Evolutionary conservation across 257 asterid genomes (phyloP).

Genomic region (Penstemon barbatus): DNA sequence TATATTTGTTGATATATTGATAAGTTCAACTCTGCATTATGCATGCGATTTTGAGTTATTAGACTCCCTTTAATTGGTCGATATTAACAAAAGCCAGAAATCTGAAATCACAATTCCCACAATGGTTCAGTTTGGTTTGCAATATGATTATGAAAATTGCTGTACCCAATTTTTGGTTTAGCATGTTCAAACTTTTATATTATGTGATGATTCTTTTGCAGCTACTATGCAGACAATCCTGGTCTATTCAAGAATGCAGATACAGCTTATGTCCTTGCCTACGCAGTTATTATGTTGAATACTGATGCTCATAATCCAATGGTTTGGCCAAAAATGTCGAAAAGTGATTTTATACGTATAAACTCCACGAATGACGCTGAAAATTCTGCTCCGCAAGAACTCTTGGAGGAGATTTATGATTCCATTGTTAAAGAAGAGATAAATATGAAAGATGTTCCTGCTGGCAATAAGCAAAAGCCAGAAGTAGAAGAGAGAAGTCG

Average conservation of each 20-base stretch:
- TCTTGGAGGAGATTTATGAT: constrained; percentile 93
- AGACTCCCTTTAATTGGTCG: no score
- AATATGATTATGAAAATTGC: not conserved
- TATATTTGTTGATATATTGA: not conserved
- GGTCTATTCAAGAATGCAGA: constrained; percentile 96
- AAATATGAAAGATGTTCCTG: constrained; percentile 88
- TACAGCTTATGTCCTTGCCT: constrained; percentile 96
- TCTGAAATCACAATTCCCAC: not conserved
- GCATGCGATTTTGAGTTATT: not conserved
- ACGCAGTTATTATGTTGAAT: constrained; percentile 98
- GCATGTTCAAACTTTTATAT: constrained; percentile 26
- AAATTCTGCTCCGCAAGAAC: constrained; percentile 90
- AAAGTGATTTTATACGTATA: constrained; percentile 85
- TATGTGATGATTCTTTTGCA: constrained; percentile 37
- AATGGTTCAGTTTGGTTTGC: not conserved
- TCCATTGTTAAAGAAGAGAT: constrained; percentile 93
- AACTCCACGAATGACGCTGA: constrained; percentile 77
- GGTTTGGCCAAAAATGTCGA: constrained; percentile 99
- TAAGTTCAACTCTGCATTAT: not conserved
- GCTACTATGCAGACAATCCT: constrained; percentile 95
- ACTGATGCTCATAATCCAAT: constrained; percentile 99
- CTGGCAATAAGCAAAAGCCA: constrained; percentile 74
- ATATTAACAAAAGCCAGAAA: not conserved
- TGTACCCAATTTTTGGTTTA: not conserved
- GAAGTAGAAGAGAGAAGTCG: constrained; percentile 78